Evolutionary conservation across 1,139 yeast species (phyloP), one percentile per base, ranked within the genome.

Genomic region (Sugiyamaella japonica): DNA sequence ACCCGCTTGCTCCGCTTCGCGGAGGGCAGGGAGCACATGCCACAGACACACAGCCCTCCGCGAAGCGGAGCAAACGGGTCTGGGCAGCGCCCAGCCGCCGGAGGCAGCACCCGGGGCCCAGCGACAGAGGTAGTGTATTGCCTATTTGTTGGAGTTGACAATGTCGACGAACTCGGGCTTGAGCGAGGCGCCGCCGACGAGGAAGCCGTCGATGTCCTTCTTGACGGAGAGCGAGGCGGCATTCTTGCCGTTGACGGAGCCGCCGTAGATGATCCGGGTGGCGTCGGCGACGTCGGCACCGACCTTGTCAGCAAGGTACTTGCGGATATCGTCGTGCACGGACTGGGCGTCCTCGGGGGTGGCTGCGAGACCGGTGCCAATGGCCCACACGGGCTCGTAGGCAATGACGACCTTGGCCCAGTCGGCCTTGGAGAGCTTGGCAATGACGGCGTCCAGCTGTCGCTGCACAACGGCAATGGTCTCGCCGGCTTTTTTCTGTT

Each of bases 321-420:
- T 82, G 81, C 99, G 89, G 77, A 95, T 88, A 64, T 81, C 83
- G 73, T 83, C 83, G 81, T 95, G 99, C 71, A 95, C 90, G 46
- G 61, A 66, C 80, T 90, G 96, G 66, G 97, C 98, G 72, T 93
- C 98, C 63, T 88, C 89, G 64, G 99, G 91, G 66, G 99, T 93
- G 63, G 99, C 99, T 70, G 98, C 97, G 71, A 93, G 84, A 71
- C 99, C 99, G 66, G 99, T 91, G 75, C 99, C 99, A 70, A 93
- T 93, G 66, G 99, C 99, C 99, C 99, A 93, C 66, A 93, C 97
- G 68, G 99, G 99, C 80, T 93, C 99, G 79, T 95, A 95, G 71
- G 99, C 99, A 74, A 95, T 79, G 63, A 93, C 99, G 66, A 93
- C 80, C 75, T 88, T 81, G 63, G 86, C 70, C 99, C 99, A 93